These are phyloP conservation scores for Silene noctiflora DNA, from an alignment of 179 eudicot genomes.

Conservation along the genomic window DNA sequence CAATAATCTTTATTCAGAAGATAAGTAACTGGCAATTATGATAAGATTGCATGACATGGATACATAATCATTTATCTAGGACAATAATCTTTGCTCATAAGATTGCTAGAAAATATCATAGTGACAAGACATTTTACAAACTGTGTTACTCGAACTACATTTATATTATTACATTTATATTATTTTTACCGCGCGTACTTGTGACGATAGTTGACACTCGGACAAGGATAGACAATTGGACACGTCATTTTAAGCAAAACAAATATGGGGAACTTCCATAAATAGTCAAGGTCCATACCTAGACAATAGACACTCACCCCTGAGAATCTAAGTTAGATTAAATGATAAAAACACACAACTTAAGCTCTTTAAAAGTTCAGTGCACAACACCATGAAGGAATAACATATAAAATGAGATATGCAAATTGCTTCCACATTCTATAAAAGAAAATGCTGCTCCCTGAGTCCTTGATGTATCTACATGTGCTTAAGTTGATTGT, in stretches of 20 bases:
- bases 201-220: too few relatives aligned
- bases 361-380: neutral
- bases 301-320: too few relatives aligned
- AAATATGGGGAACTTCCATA: too few relatives aligned
- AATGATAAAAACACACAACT: neutral
- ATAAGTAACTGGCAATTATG: neutral
- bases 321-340: too few relatives aligned
- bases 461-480: neutral
- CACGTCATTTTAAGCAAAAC: too few relatives aligned
- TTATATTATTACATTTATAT: too few relatives aligned
- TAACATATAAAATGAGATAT: neutral
- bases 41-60: neutral
- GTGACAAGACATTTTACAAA: neutral
- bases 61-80: too few relatives aligned
- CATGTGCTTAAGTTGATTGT: slow-evolving; percentile 2
- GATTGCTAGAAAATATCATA: neutral
- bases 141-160: too few relatives aligned
- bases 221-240: too few relatives aligned
- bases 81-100: neutral
- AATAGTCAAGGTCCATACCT: too few relatives aligned
- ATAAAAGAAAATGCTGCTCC: neutral
- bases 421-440: neutral
- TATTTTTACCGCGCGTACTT: too few relatives aligned
- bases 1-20: neutral
- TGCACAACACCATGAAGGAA: neutral